Evolutionary conservation across 192 early-diverging fungal species (phyloP), one percentile per base, ranked within the genome.

Genomic region (Umbelopsis sp.): DNA sequence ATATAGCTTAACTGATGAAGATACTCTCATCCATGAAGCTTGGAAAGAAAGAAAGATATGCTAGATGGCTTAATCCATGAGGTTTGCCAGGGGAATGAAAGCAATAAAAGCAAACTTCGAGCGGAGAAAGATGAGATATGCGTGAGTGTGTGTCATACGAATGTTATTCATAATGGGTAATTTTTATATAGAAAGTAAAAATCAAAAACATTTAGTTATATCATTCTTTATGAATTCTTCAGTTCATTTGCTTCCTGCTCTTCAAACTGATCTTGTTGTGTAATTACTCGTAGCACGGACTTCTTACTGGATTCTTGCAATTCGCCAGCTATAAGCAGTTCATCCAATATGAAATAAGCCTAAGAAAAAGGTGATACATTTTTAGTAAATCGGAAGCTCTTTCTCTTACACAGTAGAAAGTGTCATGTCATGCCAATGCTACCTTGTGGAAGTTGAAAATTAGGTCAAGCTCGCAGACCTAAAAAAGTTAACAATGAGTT

Each of bases 391-490:
- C 17, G n/a, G n/a, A 14, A 22, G 20, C 5, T 0, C 11, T 31
- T 68, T 45, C 5, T 17, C 20, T 9, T 7, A n/a, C 5, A 38
- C 49, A 66, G 38, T 9, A 12, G 9, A 47, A 49, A 41, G 62
- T 68, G 38, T 29, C 45, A 34, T 12, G 47, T 25, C 59, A 14
- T 72, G 22, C 26, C 31, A 11, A 45, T 22, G 10, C 51, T 80
- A 82, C 81, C 79, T 89, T 88, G 66, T 99, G 94, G 82, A 97
- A 99, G 84, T 98, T 94, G 87, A 98, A 99, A 70, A 99, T 98
- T 68, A 99, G 87, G 80, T 99, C 97, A 54, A 99, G 84, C 71
- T 99, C 97, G 78, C 96, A 94, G 0, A 96, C 87, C 87, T 88
- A 75, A 25, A 34, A 62, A 29, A n/a, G 3, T 34, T 29, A 8